Percentiles rank a stretch among this genome's conserved stretches.
Conservation (phyloP, 2,329 filamentous ascomycete species). For the Trichoderma koningiopsis region DNA sequence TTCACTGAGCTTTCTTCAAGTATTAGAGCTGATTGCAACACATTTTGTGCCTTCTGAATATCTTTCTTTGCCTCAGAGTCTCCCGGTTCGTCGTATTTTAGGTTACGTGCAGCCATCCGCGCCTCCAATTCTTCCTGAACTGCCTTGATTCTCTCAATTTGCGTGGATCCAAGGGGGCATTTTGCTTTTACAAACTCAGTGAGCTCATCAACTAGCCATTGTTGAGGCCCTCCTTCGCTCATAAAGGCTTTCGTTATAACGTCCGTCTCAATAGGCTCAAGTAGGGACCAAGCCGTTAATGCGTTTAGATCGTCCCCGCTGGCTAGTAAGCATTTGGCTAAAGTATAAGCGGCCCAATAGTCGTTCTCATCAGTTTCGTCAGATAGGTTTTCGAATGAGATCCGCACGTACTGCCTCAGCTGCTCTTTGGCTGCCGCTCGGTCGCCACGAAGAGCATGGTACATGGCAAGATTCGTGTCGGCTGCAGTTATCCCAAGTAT, state of each 20-base stretch:
- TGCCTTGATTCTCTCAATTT: neutral
- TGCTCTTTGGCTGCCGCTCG: neutral
- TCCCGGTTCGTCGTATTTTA: neutral
- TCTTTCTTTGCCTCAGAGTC: neutral
- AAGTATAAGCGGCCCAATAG: neutral
- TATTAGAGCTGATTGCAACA: neutral
- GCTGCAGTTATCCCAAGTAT: neutral
- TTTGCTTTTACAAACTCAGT: neutral
- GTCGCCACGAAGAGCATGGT: neutral
- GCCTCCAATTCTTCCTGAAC: neutral
- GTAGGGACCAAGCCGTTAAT: neutral
- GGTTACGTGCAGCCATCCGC: neutral
- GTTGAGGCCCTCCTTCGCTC: neutral
- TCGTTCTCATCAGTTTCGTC: constrained; percentile 1
- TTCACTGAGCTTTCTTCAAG: neutral
- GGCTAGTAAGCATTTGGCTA: neutral
- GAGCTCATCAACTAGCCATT: neutral
- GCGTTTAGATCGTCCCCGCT: constrained; percentile 1
- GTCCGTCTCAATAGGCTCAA: neutral
- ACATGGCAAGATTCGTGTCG: neutral
- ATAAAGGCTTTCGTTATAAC: neutral
- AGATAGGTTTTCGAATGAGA: neutral
- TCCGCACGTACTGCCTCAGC: neutral
- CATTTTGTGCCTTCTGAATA: neutral
- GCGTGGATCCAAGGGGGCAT: neutral